Evolutionary conservation across 805 yeast genomes (phyloP), one percentile per base, ranked within the genome.

Genomic region (Monosporozyma solicola): DNA sequence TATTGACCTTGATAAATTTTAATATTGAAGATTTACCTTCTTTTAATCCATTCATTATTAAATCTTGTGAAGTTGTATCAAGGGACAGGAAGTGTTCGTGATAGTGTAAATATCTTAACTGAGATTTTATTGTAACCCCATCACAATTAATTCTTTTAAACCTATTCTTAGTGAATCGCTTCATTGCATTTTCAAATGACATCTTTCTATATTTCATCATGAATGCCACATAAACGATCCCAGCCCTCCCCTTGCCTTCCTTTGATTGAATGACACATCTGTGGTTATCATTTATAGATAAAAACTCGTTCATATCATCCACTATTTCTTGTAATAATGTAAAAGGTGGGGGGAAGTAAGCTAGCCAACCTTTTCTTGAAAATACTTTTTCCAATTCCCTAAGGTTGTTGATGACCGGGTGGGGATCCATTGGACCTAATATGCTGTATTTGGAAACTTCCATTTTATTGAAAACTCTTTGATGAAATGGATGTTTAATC

Each of bases 221-320:
- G 61, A 81, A 85, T 0, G 90, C 87, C 55, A 87, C 80, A 6
- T 79, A 78, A 1, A 88, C 68, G 1, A 90, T 76, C 0, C 98
- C 97, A 0, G 96, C 84, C 29, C 98, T 72, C 0, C 98, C 98
- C 67, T 89, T 90, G 0, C 98, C 98, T 57, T 87, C 87, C 61
- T 85, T 83, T 65, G 98, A 92, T 64, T 92, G 97, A 7, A 92
- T 66, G 0, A 87, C 75, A 0, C 85, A 82, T 52, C 77, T 74
- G 7, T 20, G 10, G 0, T 67, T 54, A 0, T 69, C 59, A 22
- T 65, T 58, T 15, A 45, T 43, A 1, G 56, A 47, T 27, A 85
- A 61, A 56, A 68, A 84, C 0, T 55, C 57, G 44, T 74, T 67
- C 7, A 90, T 77, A 0, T 74, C 75, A 15, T 66, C 62, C 0